phyloP scores from a whole-genome alignment of 176 grass and related monocot genomes.

The Triticum timopheevii region DNA sequence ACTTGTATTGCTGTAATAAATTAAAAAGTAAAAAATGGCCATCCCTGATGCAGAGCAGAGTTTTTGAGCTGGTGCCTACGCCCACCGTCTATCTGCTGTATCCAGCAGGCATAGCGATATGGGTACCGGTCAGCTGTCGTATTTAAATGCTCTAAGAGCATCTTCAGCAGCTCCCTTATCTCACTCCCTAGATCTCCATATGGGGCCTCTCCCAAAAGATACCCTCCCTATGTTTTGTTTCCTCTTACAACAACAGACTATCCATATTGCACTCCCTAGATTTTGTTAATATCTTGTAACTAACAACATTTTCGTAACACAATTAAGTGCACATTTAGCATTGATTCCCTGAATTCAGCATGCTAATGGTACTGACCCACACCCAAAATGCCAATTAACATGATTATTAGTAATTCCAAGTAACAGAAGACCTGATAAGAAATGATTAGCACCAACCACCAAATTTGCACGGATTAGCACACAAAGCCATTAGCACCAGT shows the following conservation, averaged over 20 bases:
- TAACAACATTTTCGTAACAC: not conserved
- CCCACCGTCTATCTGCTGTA: not conserved
- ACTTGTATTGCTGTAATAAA: not conserved
- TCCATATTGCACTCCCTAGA: not conserved
- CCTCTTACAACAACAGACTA: not conserved
- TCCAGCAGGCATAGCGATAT: slow-evolving; percentile 1
- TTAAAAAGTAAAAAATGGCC: not conserved
- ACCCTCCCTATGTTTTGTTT: not conserved
- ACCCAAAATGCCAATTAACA: not conserved
- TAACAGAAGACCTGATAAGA: not conserved
- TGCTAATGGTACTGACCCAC: not conserved
- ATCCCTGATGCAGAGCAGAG: not conserved
- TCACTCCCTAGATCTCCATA: not conserved
- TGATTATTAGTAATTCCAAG: not conserved
- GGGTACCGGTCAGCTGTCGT: not conserved
- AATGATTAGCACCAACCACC: not conserved
- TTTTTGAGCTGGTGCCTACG: not conserved
- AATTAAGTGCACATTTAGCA: not conserved
- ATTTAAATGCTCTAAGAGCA: not conserved
- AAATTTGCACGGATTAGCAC: not conserved
- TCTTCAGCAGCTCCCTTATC: not conserved
- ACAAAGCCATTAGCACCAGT: not conserved
- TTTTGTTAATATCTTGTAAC: not conserved
- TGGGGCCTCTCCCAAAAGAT: not conserved
- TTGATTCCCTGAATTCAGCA: not conserved